phyloP scores from a whole-genome alignment of 139 green algal species.

The Haematococcus sp. region DNA sequence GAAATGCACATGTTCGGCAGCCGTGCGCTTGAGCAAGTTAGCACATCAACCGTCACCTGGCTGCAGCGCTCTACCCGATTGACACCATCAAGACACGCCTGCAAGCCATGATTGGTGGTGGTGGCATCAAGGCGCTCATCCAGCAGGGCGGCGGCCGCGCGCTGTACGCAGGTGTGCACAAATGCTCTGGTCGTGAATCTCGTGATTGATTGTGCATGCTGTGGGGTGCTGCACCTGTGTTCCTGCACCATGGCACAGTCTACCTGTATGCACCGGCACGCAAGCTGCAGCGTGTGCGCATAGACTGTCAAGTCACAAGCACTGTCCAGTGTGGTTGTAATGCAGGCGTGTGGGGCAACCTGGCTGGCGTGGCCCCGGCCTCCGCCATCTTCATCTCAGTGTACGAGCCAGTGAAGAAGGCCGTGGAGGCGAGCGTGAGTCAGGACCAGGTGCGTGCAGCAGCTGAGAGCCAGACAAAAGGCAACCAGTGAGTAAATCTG shows the following conservation, averaged over 20 bases:
- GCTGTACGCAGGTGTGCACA: slow-evolving; percentile 74
- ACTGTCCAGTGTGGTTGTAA: neutral
- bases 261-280: too few species aligned
- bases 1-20: too few species aligned
- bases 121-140: slow-evolving; percentile 71
- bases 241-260: too few species aligned
- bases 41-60: neutral
- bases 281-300: too few species aligned
- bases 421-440: slow-evolving; percentile 25
- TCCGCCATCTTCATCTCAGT: slow-evolving; percentile 94
- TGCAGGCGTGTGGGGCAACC: slow-evolving; percentile 75
- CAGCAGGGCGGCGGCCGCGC: slow-evolving; percentile 70
- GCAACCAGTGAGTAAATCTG: too few species aligned
- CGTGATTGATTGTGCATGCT: too few species aligned
- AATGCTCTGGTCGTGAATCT: too few species aligned
- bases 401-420: slow-evolving; percentile 90
- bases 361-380: slow-evolving; percentile 78
- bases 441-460: slow-evolving; percentile 22
- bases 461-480: slow-evolving; percentile 62
- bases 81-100: slow-evolving; percentile 99
- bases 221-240: too few species aligned
- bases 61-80: slow-evolving; percentile 90
- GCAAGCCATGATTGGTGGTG: slow-evolving; percentile 81
- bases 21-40: too few species aligned
- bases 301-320: neutral